Base-by-base conservation (phyloP, 2,329 filamentous ascomycete genomes). In the Fusarium sp. region DNA sequence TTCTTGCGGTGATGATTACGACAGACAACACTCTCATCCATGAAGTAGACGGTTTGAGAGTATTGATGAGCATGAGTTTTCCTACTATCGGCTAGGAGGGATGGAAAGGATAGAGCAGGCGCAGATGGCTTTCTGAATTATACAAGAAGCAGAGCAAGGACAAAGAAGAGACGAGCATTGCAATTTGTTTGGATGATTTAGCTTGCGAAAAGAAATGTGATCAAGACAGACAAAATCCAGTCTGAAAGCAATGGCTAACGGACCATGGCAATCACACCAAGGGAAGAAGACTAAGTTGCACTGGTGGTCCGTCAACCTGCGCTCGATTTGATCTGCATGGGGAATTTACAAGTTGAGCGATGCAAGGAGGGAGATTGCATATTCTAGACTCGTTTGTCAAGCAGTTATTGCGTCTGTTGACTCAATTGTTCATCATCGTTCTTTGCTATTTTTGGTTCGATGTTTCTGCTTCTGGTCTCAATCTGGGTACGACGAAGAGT, bases 1-100 rank as follows among this genome's bases (percentile, higher is more conserved):
- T 63, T 62, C 42, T 58, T 60, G 71, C 72, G 63, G 75, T 70
- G 64, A 75, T 76, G 72, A 77, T 77, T 74, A 78, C 65, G 69
- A 76, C 70, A 75, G 57, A 69, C 65, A 61, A 70, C 72, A 69
- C 73, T 78, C 67, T 72, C 66, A 69, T 72, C 69, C 64, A 70
- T 64, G 63, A 69, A 57, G 62, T 74, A 71, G 68, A 72, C 51
- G 56, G 69, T 68, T 68, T 68, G 63, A 56, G 48, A 52, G 45
- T 63, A 31, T 69, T 68, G 66, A 72, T 42, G 58, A 68, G 67
- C 69, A 70, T 70, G 42, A 52, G 47, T 59, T 66, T 66, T 51
- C 51, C 48, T 72, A 41, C 48, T 52, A 56, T 74, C 44, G 35
- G 62, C 55, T 65, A 45, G 26, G 68, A 62, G 60, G 59, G 61